Conservation (phyloP, 352 stramenopile genomes). For the Phytophthora foliorum region DNA sequence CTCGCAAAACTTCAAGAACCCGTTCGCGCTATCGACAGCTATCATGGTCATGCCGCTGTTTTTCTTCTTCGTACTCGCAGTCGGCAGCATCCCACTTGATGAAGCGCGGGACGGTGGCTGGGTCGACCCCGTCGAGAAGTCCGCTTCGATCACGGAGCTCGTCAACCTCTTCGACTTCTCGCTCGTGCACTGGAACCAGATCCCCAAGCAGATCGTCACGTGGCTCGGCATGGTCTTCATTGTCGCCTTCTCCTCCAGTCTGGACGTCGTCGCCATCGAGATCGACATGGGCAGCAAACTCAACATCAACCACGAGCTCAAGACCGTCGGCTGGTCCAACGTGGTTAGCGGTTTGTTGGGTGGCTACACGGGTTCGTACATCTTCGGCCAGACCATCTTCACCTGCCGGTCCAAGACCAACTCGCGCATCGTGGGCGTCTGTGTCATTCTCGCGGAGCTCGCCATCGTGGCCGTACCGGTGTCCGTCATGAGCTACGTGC, state of each 20-base stretch:
- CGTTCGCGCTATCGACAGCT: conserved; percentile 66
- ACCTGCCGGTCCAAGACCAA: conserved; percentile 93
- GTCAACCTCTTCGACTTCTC: conserved; percentile 92
- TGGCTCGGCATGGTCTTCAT: conserved; percentile 97
- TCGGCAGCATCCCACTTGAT: conserved; percentile 80
- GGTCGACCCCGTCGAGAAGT: conserved; percentile 75
- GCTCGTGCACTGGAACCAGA: conserved; percentile 88
- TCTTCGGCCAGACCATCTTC: conserved; percentile 99
- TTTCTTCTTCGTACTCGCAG: conserved; percentile 92
- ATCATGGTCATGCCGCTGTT: conserved; percentile 88
- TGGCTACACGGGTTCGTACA: conserved; percentile 98
- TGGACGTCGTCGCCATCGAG: conserved; percentile 97
- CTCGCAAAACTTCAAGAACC: conserved; percentile 74
- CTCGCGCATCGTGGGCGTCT: conserved; percentile 89
- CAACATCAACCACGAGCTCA: conserved; percentile 95
- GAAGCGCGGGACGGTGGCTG: conserved; percentile 91
- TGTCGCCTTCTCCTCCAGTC: conserved; percentile 95
- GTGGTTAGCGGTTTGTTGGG: too few species aligned
- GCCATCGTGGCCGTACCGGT: conserved; percentile 90
- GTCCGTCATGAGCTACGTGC: conserved; percentile 95
- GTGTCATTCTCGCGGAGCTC: conserved; percentile 91
- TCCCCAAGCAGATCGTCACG: conserved; percentile 91
- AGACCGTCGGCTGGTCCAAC: too few species aligned
- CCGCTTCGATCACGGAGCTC: conserved; percentile 62
- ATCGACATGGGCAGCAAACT: conserved; percentile 95